phyloP scores from a whole-genome alignment of 345 rosid genomes.

The Acer campestre region DNA sequence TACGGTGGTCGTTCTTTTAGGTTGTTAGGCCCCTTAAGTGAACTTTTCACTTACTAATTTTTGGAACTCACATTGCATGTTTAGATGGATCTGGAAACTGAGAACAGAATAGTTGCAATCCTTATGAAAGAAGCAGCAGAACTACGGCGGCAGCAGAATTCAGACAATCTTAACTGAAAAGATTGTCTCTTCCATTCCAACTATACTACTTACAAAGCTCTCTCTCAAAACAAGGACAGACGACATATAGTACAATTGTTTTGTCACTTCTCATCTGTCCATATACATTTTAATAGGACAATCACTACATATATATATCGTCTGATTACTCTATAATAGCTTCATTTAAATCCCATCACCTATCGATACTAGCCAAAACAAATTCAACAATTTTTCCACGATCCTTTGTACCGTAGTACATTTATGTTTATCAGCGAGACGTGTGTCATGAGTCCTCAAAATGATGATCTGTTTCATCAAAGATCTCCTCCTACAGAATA shows the following conservation, averaged over 20 bases:
- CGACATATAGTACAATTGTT: background rate
- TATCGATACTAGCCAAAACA: background rate
- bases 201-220: background rate
- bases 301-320: background rate
- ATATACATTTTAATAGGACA: background rate
- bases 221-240: background rate
- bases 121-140: constrained; percentile 94
- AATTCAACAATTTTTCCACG: constrained; percentile 11
- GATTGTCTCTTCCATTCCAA: background rate
- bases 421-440: background rate
- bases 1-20: background rate
- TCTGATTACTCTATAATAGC: background rate
- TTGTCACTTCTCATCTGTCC: background rate
- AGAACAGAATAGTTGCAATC: constrained; percentile 82
- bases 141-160: constrained; percentile 43
- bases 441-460: constrained; percentile 59
- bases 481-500: constrained; percentile 81
- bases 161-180: background rate
- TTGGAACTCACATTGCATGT: constrained; percentile 12
- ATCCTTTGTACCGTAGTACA: background rate
- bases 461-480: constrained; percentile 92
- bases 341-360: background rate
- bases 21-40: background rate
- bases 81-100: constrained; percentile 89
- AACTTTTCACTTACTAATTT: background rate